Evolutionary conservation across 2,329 filamentous ascomycete genomes (phyloP).

Genomic region (Drechslera avenae): DNA sequence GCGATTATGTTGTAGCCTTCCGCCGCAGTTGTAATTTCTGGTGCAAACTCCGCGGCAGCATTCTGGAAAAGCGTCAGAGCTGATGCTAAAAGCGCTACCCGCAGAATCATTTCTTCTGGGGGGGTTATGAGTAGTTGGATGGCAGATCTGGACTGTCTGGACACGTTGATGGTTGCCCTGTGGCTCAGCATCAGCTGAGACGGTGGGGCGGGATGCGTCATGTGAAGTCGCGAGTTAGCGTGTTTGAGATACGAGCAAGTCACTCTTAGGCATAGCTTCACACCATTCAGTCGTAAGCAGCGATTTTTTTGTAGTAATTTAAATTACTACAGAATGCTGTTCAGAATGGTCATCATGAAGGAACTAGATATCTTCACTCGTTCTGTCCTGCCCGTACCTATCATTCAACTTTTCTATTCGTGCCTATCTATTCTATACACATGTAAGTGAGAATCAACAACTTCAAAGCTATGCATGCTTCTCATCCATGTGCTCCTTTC

Average conservation of each 20-base stretch:
- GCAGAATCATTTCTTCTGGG: slow-evolving; percentile 10
- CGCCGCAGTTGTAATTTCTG: slow-evolving; percentile 37
- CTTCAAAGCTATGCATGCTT: not conserved
- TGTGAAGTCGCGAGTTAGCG: slow-evolving; percentile 17
- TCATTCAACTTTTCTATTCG: not conserved
- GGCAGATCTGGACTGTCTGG: slow-evolving; percentile 3
- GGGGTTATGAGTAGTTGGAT: slow-evolving; percentile 3
- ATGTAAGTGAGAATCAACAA: not conserved
- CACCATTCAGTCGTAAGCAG: not conserved
- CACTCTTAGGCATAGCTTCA: not conserved
- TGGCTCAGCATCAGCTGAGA: slow-evolving; percentile 8
- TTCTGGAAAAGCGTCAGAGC: not conserved
- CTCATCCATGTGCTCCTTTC: too few relatives aligned
- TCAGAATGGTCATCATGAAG: too few relatives aligned
- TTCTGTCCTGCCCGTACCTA: too few relatives aligned
- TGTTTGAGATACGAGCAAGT: slow-evolving; percentile 3
- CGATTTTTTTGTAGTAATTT: too few relatives aligned
- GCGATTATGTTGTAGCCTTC: slow-evolving; percentile 42
- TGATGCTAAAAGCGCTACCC: slow-evolving; percentile 2
- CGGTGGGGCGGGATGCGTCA: slow-evolving; percentile 17
- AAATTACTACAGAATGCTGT: too few relatives aligned
- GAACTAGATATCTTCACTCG: too few relatives aligned
- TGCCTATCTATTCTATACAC: not conserved
- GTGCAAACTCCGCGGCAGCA: slow-evolving; percentile 27
- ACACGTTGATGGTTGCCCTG: slow-evolving; percentile 17